Conservation (phyloP, 2,329 filamentous ascomycete species). For the Xylariales sp. region DNA sequence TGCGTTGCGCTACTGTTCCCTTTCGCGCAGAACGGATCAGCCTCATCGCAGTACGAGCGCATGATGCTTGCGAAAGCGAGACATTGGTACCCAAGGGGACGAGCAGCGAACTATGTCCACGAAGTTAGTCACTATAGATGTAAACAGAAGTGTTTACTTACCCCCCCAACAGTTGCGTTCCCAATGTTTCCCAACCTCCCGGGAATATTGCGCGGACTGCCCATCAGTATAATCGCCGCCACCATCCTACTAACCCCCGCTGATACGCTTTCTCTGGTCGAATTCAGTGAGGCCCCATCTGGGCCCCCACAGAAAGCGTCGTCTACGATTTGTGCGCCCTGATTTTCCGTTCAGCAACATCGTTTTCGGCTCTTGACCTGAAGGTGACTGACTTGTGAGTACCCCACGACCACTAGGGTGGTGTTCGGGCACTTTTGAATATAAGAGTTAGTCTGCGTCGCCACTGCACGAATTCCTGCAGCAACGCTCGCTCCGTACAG, state of each 20-base stretch:
- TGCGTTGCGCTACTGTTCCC: constrained; percentile 65
- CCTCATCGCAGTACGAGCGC: constrained; percentile 69
- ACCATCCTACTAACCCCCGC: constrained; percentile 61
- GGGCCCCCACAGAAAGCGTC: constrained; percentile 70
- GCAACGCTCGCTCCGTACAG: constrained; percentile 64
- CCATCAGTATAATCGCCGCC: constrained; percentile 70
- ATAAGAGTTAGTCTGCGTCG: constrained; percentile 59
- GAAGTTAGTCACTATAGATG: constrained; percentile 24
- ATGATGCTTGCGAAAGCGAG: constrained; percentile 61
- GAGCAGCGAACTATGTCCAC: constrained; percentile 63
- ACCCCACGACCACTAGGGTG: constrained; percentile 68
- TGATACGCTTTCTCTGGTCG: constrained; percentile 56
- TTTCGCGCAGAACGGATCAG: constrained; percentile 71
- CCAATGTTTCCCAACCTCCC: constrained; percentile 68
- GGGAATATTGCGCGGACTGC: constrained; percentile 64
- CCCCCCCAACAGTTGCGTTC: constrained; percentile 65
- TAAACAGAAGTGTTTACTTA: constrained; percentile 52
- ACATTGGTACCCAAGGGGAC: constrained; percentile 65
- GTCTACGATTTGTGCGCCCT: constrained; percentile 72
- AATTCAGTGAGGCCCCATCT: constrained; percentile 60
- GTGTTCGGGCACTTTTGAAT: constrained; percentile 64
- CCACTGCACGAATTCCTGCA: constrained; percentile 65
- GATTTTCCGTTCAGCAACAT: background rate
- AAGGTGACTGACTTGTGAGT: constrained; percentile 62
- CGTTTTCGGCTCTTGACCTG: background rate